Base-by-base conservation (phyloP, 768 basidiomycete genomes). In the Krasilnikovozyma curviuscula region DNA sequence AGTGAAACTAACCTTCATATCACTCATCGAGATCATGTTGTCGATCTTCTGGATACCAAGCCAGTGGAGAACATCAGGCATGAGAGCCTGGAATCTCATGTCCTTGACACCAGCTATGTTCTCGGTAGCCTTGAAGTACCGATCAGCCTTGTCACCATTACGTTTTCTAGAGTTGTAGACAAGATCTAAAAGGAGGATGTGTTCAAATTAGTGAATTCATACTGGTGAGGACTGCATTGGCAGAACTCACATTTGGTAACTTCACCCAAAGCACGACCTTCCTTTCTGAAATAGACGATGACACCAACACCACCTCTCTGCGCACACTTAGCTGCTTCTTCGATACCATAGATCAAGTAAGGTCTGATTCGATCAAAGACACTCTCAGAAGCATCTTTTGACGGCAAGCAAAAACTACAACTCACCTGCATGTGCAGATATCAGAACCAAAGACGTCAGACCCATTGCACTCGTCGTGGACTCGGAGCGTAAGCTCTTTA, bases 61-160 rank as follows among this genome's bases (percentile, higher is more conserved):
- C 84, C 88, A 97, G 62, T 88, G 85, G 38, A 95, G 67, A 6
- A 93, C 81, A 61, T 97, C 91, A 3, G 91, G 91, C 88, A 97
- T 93, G 52, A 85, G 70, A 19, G 79, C 83, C 62, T 78, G 72
- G 77, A 88, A 88, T n/a, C 85, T 75, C 83, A 86, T 84, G 56
- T 64, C 65, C 49, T 67, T 65, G 49, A 93, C 88, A 8, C 89
- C 89, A 0, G 89, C 89, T 51, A 95, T 83, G 54, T 82, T 68
- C 65, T 89, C 89, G 0, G 91, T 95, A 5, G 79, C 77, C 61
- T 81, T 79, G 72, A 97, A 95, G 69, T 97, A 97, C 60, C 78
- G 77, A 65, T 85, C 79, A 1, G 91, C 91, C 1, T 75, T 76
- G 65, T 97, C 91, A 6, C 86, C 88, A 3, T 81, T 83, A 37